Evolutionary conservation across 2,329 filamentous ascomycete genomes (phyloP), one percentile per base, ranked within the genome.

Genomic region (Penicillium occitanis): DNA sequence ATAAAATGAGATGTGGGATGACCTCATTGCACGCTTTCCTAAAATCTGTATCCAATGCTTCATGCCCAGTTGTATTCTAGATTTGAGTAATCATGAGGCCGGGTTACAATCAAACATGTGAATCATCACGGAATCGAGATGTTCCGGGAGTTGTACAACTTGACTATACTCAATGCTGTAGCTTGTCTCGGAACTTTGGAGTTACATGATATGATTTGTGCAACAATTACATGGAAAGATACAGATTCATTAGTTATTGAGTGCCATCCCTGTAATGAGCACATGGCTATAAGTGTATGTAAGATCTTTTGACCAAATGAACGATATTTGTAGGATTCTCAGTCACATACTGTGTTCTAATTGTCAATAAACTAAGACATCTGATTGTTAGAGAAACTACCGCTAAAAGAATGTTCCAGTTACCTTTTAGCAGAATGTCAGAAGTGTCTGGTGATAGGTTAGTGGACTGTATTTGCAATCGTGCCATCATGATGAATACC

Each of bases 101-200:
- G 5, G 30, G 19, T 14, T 37, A 22, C 6, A 57, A 25, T 22
- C 33, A 57, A 55, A 22, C n/a, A 57, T 57, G 33, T 57, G n/a
- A 57, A 57, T 17, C 50, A 55, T 55, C n/a, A 37, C 5, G 53
- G 28, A 19, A 25, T 13, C 33, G 17, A 30, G 14, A 50, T 37
- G 11, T 50, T 50, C 42, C 59, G 30, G n/a, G 3, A 10, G 28
- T 55, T 53, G 61, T 63, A 40, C 61, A 33, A 63, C 61, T 33
- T 28, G 37, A 55, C 48, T 35, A 53, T 63, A 44, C 61, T 42
- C 13, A 55, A 35, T 50, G 10, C 28, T 33, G 14, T 42, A 14
- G 4, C 35, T 37, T 33, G 28, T 48, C 53, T 57, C 30, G 33
- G 53, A 57, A 37, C 11, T 40, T 55, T 57, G 19, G 13, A 8